Evolutionary conservation across 2,329 filamentous ascomycete genomes (phyloP), one percentile per base, ranked within the genome.

Genomic region (Aciculosporium take): DNA sequence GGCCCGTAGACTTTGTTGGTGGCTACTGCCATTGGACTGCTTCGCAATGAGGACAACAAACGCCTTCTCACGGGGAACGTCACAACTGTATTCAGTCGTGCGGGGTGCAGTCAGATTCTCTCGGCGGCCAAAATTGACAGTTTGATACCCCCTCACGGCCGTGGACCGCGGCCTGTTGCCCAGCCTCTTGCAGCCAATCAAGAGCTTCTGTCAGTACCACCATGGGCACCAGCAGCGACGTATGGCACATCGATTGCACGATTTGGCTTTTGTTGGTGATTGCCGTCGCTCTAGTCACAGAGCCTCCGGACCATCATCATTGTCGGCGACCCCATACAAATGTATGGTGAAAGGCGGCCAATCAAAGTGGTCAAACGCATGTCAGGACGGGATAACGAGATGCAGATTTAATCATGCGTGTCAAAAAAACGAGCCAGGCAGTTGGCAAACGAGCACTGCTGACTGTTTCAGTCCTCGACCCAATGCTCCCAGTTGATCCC

Each of bases 401-500:
- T 41, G 29, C 37, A 45, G 34, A 37, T 27, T 45, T 40, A 27
- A 43, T 38, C 33, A 41, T 43, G 44, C 41, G 41, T 38, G 30
- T 40, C 37, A 41, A 45, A 30, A 41, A 45, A 30, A 39, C 39
- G 35, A 23, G 24, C 21, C 23, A 15, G 17, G 25, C 28, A 27
- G 4, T 15, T n/a, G n/a, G 17, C 25, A 18, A 12, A 24, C 25
- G 13, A 24, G 8, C 10, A 15, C 39, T 31, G 18, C 15, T 31
- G n/a, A n/a, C n/a, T n/a, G n/a, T n/a, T n/a, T n/a, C n/a, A n/a
- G n/a, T n/a, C n/a, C n/a, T n/a, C n/a, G n/a, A n/a, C n/a, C n/a
- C n/a, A n/a, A n/a, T n/a, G n/a, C n/a, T n/a, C n/a, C n/a, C n/a
- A n/a, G n/a, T n/a, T n/a, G n/a, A n/a, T n/a, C n/a, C n/a, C n/a